Percentiles rank a stretch among this genome's conserved stretches.
phyloP scores from a whole-genome alignment of 805 yeast species.

The Metschnikowia anglica region DNA sequence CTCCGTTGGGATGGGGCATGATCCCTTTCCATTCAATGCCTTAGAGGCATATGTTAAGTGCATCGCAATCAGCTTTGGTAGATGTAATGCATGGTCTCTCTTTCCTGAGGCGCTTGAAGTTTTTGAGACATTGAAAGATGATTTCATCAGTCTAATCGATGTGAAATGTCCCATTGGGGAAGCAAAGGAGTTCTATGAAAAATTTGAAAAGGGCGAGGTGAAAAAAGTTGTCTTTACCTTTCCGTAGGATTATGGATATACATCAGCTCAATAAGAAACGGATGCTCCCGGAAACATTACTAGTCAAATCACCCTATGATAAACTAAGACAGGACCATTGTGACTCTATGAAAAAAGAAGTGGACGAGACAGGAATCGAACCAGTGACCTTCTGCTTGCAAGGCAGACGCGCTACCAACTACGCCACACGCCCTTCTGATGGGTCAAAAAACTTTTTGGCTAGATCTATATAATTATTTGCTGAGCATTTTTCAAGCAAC shows the following conservation, averaged over 20 bases:
- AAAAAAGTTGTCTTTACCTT: constrained; percentile 53
- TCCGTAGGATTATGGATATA: background rate
- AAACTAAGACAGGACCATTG: too few relatives aligned
- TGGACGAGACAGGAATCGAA: constrained; percentile 80
- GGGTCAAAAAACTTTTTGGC: too few relatives aligned
- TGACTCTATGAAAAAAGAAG: too few relatives aligned
- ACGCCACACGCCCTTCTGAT: constrained; percentile 80
- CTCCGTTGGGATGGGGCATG: constrained; percentile 62
- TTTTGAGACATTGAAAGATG: constrained; percentile 42
- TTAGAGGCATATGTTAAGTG: constrained; percentile 58
- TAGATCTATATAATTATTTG: too few relatives aligned
- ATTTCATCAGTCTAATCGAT: constrained; percentile 55
- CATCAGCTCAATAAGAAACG: background rate
- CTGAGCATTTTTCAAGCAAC: too few relatives aligned
- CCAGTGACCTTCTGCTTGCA: constrained; percentile 79
- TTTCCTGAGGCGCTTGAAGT: constrained; percentile 51
- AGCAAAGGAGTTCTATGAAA: constrained; percentile 46
- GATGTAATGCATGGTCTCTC: constrained; percentile 61
- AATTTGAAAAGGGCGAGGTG: constrained; percentile 54
- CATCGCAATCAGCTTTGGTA: constrained; percentile 56
- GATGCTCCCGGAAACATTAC: too few relatives aligned
- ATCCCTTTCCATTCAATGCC: constrained; percentile 53
- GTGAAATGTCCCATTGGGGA: constrained; percentile 44
- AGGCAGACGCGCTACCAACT: constrained; percentile 83
- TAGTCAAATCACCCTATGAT: too few relatives aligned